These are phyloP conservation scores for Amphicarpaea edgeworthii DNA, from an alignment of 306 rosid genomes.

Conservation along the genomic window DNA sequence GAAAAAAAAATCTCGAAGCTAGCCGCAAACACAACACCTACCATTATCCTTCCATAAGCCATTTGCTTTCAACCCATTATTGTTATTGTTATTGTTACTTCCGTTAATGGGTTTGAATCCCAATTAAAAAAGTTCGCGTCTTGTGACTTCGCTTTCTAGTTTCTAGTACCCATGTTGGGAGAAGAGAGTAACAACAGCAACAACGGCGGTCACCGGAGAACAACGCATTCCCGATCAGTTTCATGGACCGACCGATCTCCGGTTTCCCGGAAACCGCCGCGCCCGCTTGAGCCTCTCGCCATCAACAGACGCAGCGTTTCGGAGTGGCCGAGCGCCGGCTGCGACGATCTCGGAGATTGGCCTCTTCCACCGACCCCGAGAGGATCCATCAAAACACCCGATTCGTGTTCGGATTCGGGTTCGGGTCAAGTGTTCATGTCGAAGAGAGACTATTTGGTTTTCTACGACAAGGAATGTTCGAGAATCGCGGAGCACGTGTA, in stretches of 20 bases:
- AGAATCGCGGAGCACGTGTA: conserved; percentile 87
- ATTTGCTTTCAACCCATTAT: conserved; percentile 37
- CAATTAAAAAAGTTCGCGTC: conserved; percentile 1
- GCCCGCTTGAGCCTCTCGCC: conserved; percentile 86
- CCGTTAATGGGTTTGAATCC: conserved; percentile 56
- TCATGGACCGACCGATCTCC: conserved; percentile 91
- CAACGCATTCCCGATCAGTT: conserved; percentile 68
- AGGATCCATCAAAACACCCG: conserved; percentile 46
- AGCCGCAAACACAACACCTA: conserved; percentile 41
- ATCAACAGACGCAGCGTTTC: conserved; percentile 59
- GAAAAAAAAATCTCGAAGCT: conserved; percentile 1
- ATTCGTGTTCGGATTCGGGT: conserved; percentile 37
- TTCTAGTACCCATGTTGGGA: conserved; percentile 58
- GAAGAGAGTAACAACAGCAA: conserved; percentile 49
- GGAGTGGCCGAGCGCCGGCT: conserved; percentile 92
- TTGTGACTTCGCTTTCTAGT: not conserved
- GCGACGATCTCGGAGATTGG: conserved; percentile 95
- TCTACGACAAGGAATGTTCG: conserved; percentile 85
- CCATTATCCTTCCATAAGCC: conserved; percentile 13
- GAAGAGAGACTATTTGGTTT: conserved; percentile 80
- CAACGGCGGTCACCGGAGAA: conserved; percentile 42
- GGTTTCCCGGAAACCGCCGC: conserved; percentile 59
- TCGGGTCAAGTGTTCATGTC: conserved; percentile 65
- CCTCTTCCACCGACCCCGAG: conserved; percentile 83
- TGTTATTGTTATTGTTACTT: too few relatives aligned